These are phyloP conservation scores for Paralagenidium karlingii DNA, from an alignment of 352 stramenopile genomes.

Conservation along the genomic window DNA sequence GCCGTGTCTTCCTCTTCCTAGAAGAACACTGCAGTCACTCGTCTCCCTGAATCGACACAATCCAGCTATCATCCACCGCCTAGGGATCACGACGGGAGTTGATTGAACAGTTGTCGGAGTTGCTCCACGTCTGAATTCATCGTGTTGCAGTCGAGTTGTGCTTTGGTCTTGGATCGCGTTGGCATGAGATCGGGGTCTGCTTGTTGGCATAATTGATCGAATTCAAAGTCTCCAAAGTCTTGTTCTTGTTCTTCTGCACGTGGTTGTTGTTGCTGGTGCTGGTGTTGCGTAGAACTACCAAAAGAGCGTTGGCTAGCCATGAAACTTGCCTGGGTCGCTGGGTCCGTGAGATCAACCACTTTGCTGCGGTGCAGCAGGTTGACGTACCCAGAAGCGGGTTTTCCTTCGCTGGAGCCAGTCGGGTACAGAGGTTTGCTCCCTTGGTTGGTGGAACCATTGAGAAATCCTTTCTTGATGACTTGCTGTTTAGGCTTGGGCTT, in stretches of 20 bases:
- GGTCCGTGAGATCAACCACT: slow-evolving; percentile 50
- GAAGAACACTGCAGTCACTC: no score
- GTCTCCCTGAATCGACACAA: no score
- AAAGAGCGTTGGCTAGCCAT: slow-evolving; percentile 9
- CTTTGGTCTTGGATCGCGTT: no score
- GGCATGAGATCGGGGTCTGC: slow-evolving; percentile 71
- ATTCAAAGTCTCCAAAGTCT: slow-evolving; percentile 55
- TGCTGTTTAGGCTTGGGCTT: no score
- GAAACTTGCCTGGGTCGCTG: no score
- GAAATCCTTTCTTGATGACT: slow-evolving; percentile 63
- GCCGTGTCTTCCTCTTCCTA: no score
- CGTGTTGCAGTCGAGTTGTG: no score
- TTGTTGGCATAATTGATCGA: slow-evolving; percentile 68
- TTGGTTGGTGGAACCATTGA: slow-evolving; percentile 41
- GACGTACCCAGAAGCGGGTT: slow-evolving; percentile 53
- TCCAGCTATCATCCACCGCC: no score
- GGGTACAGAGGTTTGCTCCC: slow-evolving; percentile 30
- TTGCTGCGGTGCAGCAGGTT: slow-evolving; percentile 72
- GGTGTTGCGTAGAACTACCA: slow-evolving; percentile 10
- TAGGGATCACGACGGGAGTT: no score
- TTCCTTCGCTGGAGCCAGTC: slow-evolving; percentile 50
- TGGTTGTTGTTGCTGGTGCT: neutral
- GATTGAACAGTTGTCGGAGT: no score
- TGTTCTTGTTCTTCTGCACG: slow-evolving; percentile 13
- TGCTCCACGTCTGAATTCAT: no score